These are phyloP conservation scores for Mycena sp. DNA, from an alignment of 1,284 basidiomycete species.

Conservation along the genomic window DNA sequence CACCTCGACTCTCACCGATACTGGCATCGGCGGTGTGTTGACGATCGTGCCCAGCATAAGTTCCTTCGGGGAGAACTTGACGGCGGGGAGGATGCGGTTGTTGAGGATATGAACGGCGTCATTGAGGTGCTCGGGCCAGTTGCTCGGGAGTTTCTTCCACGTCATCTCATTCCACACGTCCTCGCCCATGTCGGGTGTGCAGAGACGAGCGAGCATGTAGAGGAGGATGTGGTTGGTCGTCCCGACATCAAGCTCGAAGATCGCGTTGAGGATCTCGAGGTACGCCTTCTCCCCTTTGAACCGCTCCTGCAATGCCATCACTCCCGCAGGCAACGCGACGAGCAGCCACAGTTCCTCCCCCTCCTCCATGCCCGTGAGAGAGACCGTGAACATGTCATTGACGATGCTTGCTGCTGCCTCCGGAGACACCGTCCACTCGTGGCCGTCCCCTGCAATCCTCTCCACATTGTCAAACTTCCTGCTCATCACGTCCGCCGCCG, in stretches of 20 bases:
- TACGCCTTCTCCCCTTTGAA: not conserved
- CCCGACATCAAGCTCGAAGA: not conserved
- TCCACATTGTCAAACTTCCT: conserved; percentile 11
- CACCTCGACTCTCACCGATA: not conserved
- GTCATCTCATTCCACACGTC: conserved; percentile 33
- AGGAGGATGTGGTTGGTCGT: conserved; percentile 34
- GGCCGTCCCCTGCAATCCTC: conserved; percentile 36
- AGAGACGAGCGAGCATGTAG: conserved; percentile 37
- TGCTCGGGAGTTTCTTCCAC: conserved; percentile 28
- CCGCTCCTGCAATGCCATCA: not conserved
- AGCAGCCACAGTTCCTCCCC: not conserved
- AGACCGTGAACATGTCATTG: conserved; percentile 36
- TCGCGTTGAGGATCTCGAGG: not conserved
- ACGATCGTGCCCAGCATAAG: conserved; percentile 3
- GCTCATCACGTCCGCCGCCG: conserved; percentile 38
- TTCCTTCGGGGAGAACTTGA: conserved; percentile 31
- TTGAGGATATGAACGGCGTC: conserved; percentile 40
- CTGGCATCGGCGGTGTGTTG: conserved; percentile 34
- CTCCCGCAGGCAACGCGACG: not conserved
- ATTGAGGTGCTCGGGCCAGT: conserved; percentile 47
- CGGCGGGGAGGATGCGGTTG: conserved; percentile 26
- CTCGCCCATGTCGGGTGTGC: conserved; percentile 39
- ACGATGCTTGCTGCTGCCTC: conserved; percentile 35
- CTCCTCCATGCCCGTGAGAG: not conserved
- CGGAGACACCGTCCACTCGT: conserved; percentile 37